Base-by-base conservation (phyloP, 176 grass and related monocot species). In the Eleusine coracana region DNA sequence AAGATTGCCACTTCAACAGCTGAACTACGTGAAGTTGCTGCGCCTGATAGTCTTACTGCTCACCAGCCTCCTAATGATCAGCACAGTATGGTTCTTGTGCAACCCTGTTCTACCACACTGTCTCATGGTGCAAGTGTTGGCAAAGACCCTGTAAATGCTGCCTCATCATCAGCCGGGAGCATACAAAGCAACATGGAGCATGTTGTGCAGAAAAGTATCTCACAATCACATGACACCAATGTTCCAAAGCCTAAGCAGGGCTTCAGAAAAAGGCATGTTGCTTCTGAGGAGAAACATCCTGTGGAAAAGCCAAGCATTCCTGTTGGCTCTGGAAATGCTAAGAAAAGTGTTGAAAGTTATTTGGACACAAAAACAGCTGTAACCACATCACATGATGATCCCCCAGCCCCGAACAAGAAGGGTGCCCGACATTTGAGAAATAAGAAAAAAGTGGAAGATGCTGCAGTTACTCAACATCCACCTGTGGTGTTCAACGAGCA, bases 361-460 rank as follows among this genome's bases (percentile, higher is more conserved):
- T 49, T 37, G 15, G 59, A 84, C 27, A 76, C 75, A 75, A 15
- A 68, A 16, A 55, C 45, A 67, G 21, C 48, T 85, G 74, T 85
- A 75, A 78, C 68, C 69, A 77, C 68, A 69, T 67, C 39, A 18
- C 61, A 86, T 65, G 92, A 85, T 75, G 92, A 92, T 16, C 58
- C 74, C 68, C 81, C 85, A 85, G n/a, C 74, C 13, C 93, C 90
- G 61, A 92, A 86, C 56, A 99, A 99, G 86, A 99, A 80, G 90
- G 84, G 91, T 66, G 76, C 60, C 73, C 82, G 80, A 31, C 87
- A 92, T 38, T 66, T 75, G 17, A 99, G 79, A 90, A 90, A 80
- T 86, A 99, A 90, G 89, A 99, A 82, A 88, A 99, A 94, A 76
- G 13, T 79, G 10, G 93, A 99, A 41, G 89, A 93, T 44, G 70